phyloP scores from a whole-genome alignment of 495 filamentous ascomycete species.

The Penicillium fimorum region DNA sequence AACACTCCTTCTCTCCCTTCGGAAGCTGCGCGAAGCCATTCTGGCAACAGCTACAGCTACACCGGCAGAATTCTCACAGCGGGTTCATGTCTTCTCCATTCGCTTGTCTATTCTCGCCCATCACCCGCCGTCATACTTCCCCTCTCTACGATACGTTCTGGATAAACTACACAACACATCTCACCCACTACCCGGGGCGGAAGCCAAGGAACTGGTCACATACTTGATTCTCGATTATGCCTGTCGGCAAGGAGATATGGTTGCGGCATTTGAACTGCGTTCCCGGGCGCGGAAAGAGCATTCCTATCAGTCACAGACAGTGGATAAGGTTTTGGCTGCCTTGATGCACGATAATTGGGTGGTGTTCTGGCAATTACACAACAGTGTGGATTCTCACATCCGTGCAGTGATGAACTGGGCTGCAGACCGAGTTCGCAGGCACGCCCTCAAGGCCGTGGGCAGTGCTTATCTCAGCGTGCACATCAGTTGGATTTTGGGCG shows the following conservation, averaged over 20 bases:
- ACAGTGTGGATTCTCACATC: conserved; percentile 71
- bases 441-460: conserved; percentile 80
- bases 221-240: conserved; percentile 87
- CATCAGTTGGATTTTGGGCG: conserved; percentile 45
- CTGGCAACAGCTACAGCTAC: conserved; percentile 63
- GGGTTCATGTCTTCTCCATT: conserved; percentile 77
- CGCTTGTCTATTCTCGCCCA: conserved; percentile 74
- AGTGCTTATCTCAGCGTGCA: conserved; percentile 75
- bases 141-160: conserved; percentile 77
- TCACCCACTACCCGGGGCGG: conserved; percentile 60
- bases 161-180: conserved; percentile 60
- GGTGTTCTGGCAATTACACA: conserved; percentile 68
- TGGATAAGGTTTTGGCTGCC: conserved; percentile 66
- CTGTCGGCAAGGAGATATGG: conserved; percentile 75
- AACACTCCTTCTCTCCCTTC: conserved; percentile 67
- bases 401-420: conserved; percentile 77
- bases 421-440: conserved; percentile 63
- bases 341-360: conserved; percentile 81
- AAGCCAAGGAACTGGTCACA: conserved; percentile 71
- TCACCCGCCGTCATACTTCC: conserved; percentile 84
- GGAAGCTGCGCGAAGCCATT: conserved; percentile 88
- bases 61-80: conserved; percentile 58
- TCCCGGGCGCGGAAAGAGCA: conserved; percentile 47
- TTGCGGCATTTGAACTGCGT: conserved; percentile 65
- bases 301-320: conserved; percentile 55